phyloP scores from a whole-genome alignment of 345 rosid species.

The Triadica sebifera region DNA sequence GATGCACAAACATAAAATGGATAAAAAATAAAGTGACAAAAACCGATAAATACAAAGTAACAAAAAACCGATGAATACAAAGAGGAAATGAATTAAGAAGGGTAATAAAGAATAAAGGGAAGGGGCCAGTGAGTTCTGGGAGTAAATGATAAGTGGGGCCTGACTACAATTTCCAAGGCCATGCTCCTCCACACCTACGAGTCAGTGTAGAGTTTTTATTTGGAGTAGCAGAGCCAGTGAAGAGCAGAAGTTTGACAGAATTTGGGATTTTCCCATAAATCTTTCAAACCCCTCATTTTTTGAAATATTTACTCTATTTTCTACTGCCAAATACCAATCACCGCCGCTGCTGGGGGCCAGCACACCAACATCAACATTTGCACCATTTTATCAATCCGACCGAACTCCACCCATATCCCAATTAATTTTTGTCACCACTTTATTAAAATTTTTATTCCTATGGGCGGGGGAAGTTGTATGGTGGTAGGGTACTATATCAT shows the following conservation, averaged over 20 bases:
- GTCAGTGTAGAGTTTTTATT: slow-evolving; percentile 21
- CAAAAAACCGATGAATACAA: too few species aligned
- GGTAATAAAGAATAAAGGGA: too few species aligned
- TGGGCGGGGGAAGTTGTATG: neutral
- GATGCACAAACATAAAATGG: too few species aligned
- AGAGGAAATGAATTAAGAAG: too few species aligned
- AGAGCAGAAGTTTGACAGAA: slow-evolving; percentile 12
- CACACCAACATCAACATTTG: too few species aligned
- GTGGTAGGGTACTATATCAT: neutral
- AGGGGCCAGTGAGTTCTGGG: neutral
- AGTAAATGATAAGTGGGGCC: slow-evolving; percentile 7
- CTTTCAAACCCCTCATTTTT: neutral
- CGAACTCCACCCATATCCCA: too few species aligned
- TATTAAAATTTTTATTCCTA: too few species aligned
- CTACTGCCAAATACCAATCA: neutral
- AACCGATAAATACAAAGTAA: too few species aligned
- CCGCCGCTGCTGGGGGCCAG: too few species aligned
- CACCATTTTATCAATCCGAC: too few species aligned
- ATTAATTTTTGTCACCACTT: too few species aligned
- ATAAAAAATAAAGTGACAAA: too few species aligned
- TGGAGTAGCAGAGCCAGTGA: neutral
- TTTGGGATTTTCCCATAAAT: slow-evolving; percentile 22
- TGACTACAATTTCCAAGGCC: slow-evolving; percentile 30
- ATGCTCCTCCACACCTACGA: slow-evolving; percentile 2
- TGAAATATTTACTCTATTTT: neutral